phyloP scores from a whole-genome alignment of 2,329 filamentous ascomycete species.

The Cladosporium sp. region DNA sequence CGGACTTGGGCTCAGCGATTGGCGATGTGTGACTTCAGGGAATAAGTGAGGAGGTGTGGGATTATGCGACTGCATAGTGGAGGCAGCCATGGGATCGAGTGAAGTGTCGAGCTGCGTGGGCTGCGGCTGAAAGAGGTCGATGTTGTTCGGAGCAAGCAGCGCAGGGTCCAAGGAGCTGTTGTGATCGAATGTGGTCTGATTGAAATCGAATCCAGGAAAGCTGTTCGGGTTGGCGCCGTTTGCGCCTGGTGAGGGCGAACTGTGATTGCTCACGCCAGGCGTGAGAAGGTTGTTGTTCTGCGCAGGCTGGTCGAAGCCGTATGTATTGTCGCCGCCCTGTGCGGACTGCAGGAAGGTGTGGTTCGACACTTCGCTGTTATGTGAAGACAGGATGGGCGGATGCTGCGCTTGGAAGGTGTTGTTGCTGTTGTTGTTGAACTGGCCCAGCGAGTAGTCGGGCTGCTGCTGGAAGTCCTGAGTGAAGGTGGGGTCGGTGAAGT shows the following conservation, averaged over 20 bases:
- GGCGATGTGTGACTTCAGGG: slow-evolving; percentile 36
- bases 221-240: slow-evolving; percentile 33
- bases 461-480: slow-evolving; percentile 42
- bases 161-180: slow-evolving; percentile 58
- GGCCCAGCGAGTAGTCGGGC: slow-evolving; percentile 38
- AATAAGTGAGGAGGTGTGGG: slow-evolving; percentile 56
- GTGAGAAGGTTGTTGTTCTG: slow-evolving; percentile 24
- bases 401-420: slow-evolving; percentile 32
- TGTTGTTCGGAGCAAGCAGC: slow-evolving; percentile 48
- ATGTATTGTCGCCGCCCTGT: slow-evolving; percentile 52
- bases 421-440: slow-evolving; percentile 17
- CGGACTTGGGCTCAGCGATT: slow-evolving; percentile 51
- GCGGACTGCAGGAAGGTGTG: slow-evolving; percentile 38
- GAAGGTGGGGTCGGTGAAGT: slow-evolving; percentile 31
- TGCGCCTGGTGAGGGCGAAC: background rate
- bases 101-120: slow-evolving; percentile 42
- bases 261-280: slow-evolving; percentile 16
- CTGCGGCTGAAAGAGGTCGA: slow-evolving; percentile 38
- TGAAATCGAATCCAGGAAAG: slow-evolving; percentile 55
- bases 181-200: slow-evolving; percentile 51
- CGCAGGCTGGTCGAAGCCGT: slow-evolving; percentile 13
- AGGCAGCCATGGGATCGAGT: slow-evolving; percentile 48
- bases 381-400: slow-evolving; percentile 29
- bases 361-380: slow-evolving; percentile 36
- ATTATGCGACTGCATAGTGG: slow-evolving; percentile 46